Evolutionary conservation across 108 stramenopile genomes (phyloP).

Genomic region (Stephanodiscus minutulus): DNA sequence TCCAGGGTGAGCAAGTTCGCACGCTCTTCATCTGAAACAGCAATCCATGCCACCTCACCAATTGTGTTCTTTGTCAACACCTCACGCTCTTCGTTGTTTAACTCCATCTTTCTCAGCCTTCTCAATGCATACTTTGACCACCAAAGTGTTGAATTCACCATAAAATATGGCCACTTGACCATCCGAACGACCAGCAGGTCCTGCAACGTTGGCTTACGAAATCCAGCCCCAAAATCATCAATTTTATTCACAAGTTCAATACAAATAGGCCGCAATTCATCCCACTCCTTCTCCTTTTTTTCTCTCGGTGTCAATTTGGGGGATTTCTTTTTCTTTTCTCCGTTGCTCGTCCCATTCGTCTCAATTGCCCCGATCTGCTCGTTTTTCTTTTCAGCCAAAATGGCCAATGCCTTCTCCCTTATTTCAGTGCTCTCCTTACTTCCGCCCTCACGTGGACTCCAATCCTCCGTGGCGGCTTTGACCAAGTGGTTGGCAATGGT

Average conservation of each 20-base stretch:
- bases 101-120: slow-evolving; percentile 56
- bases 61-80: slow-evolving; percentile 83
- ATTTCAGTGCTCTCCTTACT: slow-evolving; percentile 74
- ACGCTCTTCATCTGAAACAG: slow-evolving; percentile 70
- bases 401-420: slow-evolving; percentile 66
- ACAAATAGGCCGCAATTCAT: slow-evolving; percentile 70
- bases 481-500: slow-evolving; percentile 74
- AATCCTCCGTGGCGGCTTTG: slow-evolving; percentile 80
- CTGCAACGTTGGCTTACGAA: slow-evolving; percentile 81
- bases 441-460: slow-evolving; percentile 73
- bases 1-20: slow-evolving; percentile 66
- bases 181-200: slow-evolving; percentile 75
- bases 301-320: slow-evolving; percentile 55
- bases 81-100: slow-evolving; percentile 72
- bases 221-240: slow-evolving; percentile 88
- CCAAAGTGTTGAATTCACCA: slow-evolving; percentile 59
- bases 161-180: slow-evolving; percentile 59
- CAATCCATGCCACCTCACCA: slow-evolving; percentile 76
- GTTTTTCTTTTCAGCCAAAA: slow-evolving; percentile 53
- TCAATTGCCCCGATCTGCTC: slow-evolving; percentile 13
- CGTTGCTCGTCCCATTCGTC: slow-evolving; percentile 21
- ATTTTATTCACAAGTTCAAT: slow-evolving; percentile 72
- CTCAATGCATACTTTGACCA: slow-evolving; percentile 60
- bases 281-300: slow-evolving; percentile 64
- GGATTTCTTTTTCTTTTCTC: slow-evolving; percentile 51